Percentiles rank a stretch among this genome's conserved stretches.
phyloP scores from a whole-genome alignment of 176 grass and related monocot genomes.

The Triticum monococcum region DNA sequence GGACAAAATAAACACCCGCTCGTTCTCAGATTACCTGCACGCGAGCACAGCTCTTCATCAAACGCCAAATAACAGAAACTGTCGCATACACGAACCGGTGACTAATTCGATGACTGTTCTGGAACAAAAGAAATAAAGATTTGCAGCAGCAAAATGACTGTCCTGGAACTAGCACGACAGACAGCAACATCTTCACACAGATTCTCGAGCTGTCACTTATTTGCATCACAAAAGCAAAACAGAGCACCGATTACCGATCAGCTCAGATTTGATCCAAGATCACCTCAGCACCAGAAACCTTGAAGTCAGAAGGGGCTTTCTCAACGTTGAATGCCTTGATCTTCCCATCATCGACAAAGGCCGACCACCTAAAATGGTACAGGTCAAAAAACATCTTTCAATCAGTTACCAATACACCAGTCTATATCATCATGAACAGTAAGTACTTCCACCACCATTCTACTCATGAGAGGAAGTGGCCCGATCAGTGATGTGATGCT shows the following conservation, averaged over 20 bases:
- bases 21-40: background rate
- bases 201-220: slow-evolving; percentile 13
- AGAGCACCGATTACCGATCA: background rate
- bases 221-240: background rate
- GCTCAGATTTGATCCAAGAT: slow-evolving; percentile 85
- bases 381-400: background rate
- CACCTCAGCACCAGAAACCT: slow-evolving; percentile 82
- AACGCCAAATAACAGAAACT: background rate
- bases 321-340: slow-evolving; percentile 91
- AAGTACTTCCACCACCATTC: background rate
- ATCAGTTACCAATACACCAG: background rate
- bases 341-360: slow-evolving; percentile 81
- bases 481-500: background rate
- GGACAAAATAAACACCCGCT: background rate
- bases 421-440: background rate
- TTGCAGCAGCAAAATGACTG: background rate
- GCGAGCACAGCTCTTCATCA: background rate
- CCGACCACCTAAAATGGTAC: slow-evolving; percentile 72
- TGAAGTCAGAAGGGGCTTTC: slow-evolving; percentile 79
- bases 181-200: background rate
- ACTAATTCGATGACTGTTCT: background rate
- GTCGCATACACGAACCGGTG: background rate
- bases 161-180: background rate
- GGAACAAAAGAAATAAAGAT: background rate
- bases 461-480: background rate